phyloP scores from a whole-genome alignment of 2,329 filamentous ascomycete species.

The Orbilia ellipsospora region DNA sequence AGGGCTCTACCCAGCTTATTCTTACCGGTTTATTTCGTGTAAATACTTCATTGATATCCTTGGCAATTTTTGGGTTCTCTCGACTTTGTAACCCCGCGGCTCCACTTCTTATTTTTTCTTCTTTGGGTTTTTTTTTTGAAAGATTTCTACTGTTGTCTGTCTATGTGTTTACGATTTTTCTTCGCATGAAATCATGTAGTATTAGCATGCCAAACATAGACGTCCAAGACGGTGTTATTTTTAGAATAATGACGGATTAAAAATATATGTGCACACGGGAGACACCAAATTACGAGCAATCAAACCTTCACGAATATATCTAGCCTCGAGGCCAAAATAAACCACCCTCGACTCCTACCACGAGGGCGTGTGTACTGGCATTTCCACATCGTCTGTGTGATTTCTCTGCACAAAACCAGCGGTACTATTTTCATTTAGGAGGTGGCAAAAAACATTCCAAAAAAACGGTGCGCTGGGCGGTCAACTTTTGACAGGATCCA shows the following conservation, averaged over 20 bases:
- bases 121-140: background rate
- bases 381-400: no score
- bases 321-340: no score
- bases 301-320: background rate
- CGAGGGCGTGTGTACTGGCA: no score
- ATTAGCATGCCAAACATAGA: no score
- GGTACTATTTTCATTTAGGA: no score
- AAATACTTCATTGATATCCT: background rate
- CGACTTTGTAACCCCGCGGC: background rate
- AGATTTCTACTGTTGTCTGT: background rate
- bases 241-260: no score
- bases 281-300: background rate
- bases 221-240: no score
- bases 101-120: conserved; percentile 4
- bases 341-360: no score
- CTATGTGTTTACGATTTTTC: background rate
- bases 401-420: no score
- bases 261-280: background rate
- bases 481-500: background rate
- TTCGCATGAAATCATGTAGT: no score
- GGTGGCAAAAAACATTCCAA: no score
- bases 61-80: background rate
- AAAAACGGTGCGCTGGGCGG: no score
- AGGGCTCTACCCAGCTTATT: conserved; percentile 2
- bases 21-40: conserved; percentile 5